phyloP scores from a whole-genome alignment of 306 rosid genomes.

The Lupinus albus region DNA sequence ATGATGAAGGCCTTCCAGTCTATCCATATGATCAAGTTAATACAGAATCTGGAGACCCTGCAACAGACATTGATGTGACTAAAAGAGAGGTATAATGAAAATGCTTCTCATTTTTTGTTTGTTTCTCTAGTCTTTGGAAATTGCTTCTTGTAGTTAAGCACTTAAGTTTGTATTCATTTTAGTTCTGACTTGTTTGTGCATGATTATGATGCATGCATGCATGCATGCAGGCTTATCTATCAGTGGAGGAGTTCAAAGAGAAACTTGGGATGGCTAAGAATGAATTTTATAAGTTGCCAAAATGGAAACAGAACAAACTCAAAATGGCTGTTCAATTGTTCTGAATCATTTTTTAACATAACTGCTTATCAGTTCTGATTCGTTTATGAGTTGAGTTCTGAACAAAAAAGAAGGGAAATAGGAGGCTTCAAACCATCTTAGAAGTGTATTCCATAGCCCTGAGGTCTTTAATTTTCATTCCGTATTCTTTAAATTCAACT shows the following conservation, averaged over 20 bases:
- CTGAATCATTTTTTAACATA: slow-evolving; percentile 56
- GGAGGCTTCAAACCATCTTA: too few relatives aligned
- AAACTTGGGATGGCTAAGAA: slow-evolving; percentile 71
- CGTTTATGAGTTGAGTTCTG: too few relatives aligned
- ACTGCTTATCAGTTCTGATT: slow-evolving; percentile 56
- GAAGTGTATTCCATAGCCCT: too few relatives aligned
- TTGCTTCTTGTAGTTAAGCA: not conserved
- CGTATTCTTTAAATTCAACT: too few relatives aligned
- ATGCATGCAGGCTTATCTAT: slow-evolving; percentile 77
- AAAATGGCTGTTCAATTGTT: slow-evolving; percentile 87
- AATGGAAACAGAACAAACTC: slow-evolving; percentile 98
- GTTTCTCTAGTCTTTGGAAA: slow-evolving; percentile 3
- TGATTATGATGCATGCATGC: slow-evolving; percentile 56
- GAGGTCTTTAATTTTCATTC: too few relatives aligned
- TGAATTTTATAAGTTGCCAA: slow-evolving; percentile 81
- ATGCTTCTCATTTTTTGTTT: not conserved
- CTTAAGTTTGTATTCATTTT: slow-evolving; percentile 27
- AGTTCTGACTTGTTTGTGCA: slow-evolving; percentile 45
- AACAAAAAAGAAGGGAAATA: too few relatives aligned
- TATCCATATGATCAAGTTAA: slow-evolving; percentile 75
- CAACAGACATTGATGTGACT: slow-evolving; percentile 79
- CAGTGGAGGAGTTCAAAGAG: slow-evolving; percentile 79
- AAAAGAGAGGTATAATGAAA: slow-evolving; percentile 78
- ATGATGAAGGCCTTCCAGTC: slow-evolving; percentile 70
- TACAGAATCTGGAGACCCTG: slow-evolving; percentile 68